phyloP scores from a whole-genome alignment of 2,329 filamentous ascomycete genomes.

The Pseudonectria foliicola region DNA sequence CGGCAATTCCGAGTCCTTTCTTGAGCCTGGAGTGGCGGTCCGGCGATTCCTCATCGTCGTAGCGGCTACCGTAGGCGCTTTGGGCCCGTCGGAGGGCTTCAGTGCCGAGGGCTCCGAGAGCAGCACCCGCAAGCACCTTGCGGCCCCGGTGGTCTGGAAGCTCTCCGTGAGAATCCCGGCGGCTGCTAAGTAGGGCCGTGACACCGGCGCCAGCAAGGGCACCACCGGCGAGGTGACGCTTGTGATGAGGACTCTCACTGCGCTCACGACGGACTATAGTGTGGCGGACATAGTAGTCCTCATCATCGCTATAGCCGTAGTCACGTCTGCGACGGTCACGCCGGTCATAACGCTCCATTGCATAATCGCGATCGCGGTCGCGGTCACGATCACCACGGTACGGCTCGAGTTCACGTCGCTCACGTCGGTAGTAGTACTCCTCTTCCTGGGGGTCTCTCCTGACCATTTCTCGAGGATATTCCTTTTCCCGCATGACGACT shows the following conservation, averaged over 20 bases:
- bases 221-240: slow-evolving; percentile 56
- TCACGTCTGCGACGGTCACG: slow-evolving; percentile 35
- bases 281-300: slow-evolving; percentile 40
- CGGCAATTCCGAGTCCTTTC: slow-evolving; percentile 55
- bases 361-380: slow-evolving; percentile 21
- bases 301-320: slow-evolving; percentile 40
- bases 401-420: slow-evolving; percentile 36
- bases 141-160: slow-evolving; percentile 45
- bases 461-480: slow-evolving; percentile 30
- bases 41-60: slow-evolving; percentile 32
- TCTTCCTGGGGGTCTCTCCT: slow-evolving; percentile 35
- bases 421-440: slow-evolving; percentile 46
- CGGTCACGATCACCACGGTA: slow-evolving; percentile 25
- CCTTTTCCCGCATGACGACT: slow-evolving; percentile 37
- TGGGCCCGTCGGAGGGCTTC: slow-evolving; percentile 53
- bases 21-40: slow-evolving; percentile 45
- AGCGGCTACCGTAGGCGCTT: slow-evolving; percentile 52
- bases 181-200: slow-evolving; percentile 50
- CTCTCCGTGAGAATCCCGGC: slow-evolving; percentile 44
- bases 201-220: slow-evolving; percentile 57
- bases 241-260: slow-evolving; percentile 46
- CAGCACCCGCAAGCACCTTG: slow-evolving; percentile 55
- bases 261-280: slow-evolving; percentile 43
- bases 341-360: slow-evolving; percentile 31
- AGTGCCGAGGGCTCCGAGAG: slow-evolving; percentile 55